These are phyloP conservation scores for Puccinia polysora DNA, from an alignment of 1,284 basidiomycete genomes.

Conservation along the genomic window DNA sequence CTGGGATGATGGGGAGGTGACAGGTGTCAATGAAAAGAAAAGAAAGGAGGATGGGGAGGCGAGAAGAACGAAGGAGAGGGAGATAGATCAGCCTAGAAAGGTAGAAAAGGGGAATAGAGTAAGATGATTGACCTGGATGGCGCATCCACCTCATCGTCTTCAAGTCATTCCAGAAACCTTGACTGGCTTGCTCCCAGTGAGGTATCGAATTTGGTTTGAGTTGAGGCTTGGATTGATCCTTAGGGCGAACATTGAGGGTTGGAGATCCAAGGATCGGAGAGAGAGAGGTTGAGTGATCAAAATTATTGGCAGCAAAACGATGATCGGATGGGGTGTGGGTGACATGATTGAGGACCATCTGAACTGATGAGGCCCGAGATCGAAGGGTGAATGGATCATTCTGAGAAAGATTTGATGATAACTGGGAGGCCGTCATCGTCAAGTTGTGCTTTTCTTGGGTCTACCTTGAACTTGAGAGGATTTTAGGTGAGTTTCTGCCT, in stretches of 20 bases:
- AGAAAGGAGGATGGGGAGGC: slow-evolving; percentile 55
- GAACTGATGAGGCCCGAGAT: slow-evolving; percentile 28
- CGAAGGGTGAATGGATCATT: no score
- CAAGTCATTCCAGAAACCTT: slow-evolving; percentile 58
- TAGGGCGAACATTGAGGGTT: not conserved
- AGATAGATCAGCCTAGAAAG: slow-evolving; percentile 4
- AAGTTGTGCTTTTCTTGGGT: no score
- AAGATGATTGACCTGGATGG: slow-evolving; percentile 60
- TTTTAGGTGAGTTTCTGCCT: no score
- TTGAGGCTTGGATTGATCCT: not conserved
- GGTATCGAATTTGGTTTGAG: not conserved
- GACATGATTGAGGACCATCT: slow-evolving; percentile 36
- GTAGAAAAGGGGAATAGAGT: not conserved
- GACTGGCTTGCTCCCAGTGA: slow-evolving; percentile 44
- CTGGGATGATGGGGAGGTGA: not conserved
- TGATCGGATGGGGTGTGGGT: slow-evolving; percentile 35
- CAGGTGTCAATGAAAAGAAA: slow-evolving; percentile 43
- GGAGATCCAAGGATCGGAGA: not conserved
- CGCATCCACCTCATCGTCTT: slow-evolving; percentile 66
- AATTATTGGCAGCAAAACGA: slow-evolving; percentile 31
- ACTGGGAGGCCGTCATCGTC: no score
- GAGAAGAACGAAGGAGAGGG: slow-evolving; percentile 60
- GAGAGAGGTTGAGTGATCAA: slow-evolving; percentile 10
- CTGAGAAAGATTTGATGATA: no score
- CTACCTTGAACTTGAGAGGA: no score